These are phyloP conservation scores for Saturnispora halmiae DNA, from an alignment of 805 yeast genomes.

Conservation along the genomic window DNA sequence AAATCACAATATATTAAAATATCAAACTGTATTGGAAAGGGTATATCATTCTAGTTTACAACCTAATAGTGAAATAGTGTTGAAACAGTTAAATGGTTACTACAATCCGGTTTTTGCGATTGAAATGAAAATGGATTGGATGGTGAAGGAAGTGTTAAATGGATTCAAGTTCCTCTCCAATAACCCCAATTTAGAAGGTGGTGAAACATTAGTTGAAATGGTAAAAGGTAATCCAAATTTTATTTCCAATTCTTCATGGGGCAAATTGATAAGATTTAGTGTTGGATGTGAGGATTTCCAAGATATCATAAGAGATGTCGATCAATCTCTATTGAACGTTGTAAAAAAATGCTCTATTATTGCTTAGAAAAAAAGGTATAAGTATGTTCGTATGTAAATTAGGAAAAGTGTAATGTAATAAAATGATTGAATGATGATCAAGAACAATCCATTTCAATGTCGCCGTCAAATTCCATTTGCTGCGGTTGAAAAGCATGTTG, in stretches of 20 bases:
- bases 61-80: slow-evolving; percentile 29
- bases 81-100: slow-evolving; percentile 34
- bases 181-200: slow-evolving; percentile 39
- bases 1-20: slow-evolving; percentile 27
- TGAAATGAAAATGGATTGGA: slow-evolving; percentile 27
- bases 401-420: too few species aligned
- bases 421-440: too few species aligned
- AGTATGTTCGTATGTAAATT: too few species aligned
- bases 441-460: not conserved
- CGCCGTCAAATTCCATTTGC: not conserved
- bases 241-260: slow-evolving; percentile 1
- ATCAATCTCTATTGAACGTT: slow-evolving; percentile 30
- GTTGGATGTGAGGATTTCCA: slow-evolving; percentile 46
- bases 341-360: slow-evolving; percentile 6
- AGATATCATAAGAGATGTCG: slow-evolving; percentile 41
- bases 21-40: slow-evolving; percentile 28
- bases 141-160: slow-evolving; percentile 34
- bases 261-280: slow-evolving; percentile 37
- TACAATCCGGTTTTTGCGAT: slow-evolving; percentile 43
- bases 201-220: slow-evolving; percentile 46
- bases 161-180: slow-evolving; percentile 41
- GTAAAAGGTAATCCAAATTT: slow-evolving; percentile 30
- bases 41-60: slow-evolving; percentile 42
- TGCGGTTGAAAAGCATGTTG: too few species aligned
- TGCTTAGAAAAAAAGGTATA: not conserved